Conservation (phyloP, 495 filamentous ascomycete genomes). For the Podospora sp. region DNA sequence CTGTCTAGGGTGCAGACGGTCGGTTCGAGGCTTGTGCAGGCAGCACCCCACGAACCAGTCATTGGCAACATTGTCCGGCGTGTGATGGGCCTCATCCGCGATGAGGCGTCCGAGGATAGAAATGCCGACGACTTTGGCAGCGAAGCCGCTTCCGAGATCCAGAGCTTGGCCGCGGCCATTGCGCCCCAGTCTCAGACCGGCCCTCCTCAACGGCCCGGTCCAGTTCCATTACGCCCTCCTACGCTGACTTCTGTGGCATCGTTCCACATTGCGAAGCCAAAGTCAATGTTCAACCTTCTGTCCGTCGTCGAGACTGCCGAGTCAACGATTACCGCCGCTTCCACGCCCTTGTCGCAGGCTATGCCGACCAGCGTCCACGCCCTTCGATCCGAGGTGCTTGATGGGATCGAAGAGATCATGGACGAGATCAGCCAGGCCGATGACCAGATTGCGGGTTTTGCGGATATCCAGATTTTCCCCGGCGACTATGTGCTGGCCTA, state of each 20-base stretch:
- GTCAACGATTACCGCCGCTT: slow-evolving; percentile 45
- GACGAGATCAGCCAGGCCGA: slow-evolving; percentile 88
- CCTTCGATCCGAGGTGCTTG: slow-evolving; percentile 82
- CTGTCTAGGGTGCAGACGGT: slow-evolving; percentile 74
- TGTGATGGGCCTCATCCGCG: slow-evolving; percentile 85
- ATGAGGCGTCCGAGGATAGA: slow-evolving; percentile 81
- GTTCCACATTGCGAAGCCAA: slow-evolving; percentile 61
- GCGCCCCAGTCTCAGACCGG: slow-evolving; percentile 20
- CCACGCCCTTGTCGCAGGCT: slow-evolving; percentile 45
- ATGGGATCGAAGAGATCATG: slow-evolving; percentile 86
- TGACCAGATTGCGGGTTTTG: slow-evolving; percentile 83
- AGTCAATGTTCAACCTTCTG: slow-evolving; percentile 86
- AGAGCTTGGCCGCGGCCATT: slow-evolving; percentile 46
- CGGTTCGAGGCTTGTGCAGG: slow-evolving; percentile 71
- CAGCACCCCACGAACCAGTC: slow-evolving; percentile 85
- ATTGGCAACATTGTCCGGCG: slow-evolving; percentile 93
- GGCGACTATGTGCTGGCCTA: slow-evolving; percentile 88
- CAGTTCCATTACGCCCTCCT: slow-evolving; percentile 42
- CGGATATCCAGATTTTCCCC: slow-evolving; percentile 85
- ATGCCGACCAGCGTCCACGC: slow-evolving; percentile 51
- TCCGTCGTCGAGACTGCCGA: slow-evolving; percentile 31
- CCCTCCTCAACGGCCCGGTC: slow-evolving; percentile 31
- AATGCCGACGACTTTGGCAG: slow-evolving; percentile 63
- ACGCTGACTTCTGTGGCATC: slow-evolving; percentile 52
- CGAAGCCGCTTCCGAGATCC: slow-evolving; percentile 39